Evolutionary conservation across 192 early-diverging fungal species (phyloP).

Genomic region (Geranomyces variabilis): DNA sequence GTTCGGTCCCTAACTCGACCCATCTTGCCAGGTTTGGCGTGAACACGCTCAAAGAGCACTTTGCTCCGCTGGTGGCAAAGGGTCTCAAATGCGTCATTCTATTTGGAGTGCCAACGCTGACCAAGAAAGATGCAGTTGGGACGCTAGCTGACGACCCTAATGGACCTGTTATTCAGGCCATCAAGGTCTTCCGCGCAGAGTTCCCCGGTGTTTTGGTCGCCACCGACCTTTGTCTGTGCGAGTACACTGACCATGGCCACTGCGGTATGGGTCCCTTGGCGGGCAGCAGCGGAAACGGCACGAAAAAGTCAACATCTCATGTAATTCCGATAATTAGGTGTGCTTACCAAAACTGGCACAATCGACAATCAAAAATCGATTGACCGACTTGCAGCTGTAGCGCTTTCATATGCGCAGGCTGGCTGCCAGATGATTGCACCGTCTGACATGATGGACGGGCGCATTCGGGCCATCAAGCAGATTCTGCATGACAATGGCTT

Average conservation of each 20-base stretch:
- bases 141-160: constrained; percentile 80
- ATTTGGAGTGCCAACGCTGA: constrained; percentile 86
- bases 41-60: constrained; percentile 71
- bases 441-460: constrained; percentile 98
- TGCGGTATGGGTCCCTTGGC: constrained; percentile 66
- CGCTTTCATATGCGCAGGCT: constrained; percentile 84
- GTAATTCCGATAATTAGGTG: neutral
- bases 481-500: constrained; percentile 73
- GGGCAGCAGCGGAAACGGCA: neutral
- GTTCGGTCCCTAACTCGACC: too few species aligned
- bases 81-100: constrained; percentile 86
- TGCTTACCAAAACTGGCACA: constrained; percentile 65
- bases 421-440: constrained; percentile 92
- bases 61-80: constrained; percentile 84
- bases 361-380: constrained; percentile 82
- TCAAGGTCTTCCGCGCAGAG: constrained; percentile 71
- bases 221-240: constrained; percentile 96
- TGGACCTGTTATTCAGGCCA: constrained; percentile 83
- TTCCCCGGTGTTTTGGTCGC: constrained; percentile 86
- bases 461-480: constrained; percentile 92
- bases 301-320: neutral
- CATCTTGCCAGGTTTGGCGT: constrained; percentile 63
- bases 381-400: constrained; percentile 79
- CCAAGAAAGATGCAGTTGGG: constrained; percentile 70
- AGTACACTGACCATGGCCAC: constrained; percentile 95